These are phyloP conservation scores for Zygnema cylindricum DNA, from an alignment of 139 green algal species.

Conservation along the genomic window DNA sequence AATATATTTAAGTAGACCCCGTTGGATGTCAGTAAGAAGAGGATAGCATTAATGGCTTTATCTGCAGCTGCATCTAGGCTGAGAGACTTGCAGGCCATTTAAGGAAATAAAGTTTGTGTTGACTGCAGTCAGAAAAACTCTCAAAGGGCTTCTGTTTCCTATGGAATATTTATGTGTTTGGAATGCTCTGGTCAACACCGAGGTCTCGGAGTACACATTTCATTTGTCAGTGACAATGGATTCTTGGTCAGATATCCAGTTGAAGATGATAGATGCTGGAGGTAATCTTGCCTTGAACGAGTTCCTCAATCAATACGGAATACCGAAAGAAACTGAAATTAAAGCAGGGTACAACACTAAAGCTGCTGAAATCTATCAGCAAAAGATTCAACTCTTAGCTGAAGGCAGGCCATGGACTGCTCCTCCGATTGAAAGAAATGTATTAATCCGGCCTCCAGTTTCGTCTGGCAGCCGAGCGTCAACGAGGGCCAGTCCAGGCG, in stretches of 20 bases:
- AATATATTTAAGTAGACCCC: neutral
- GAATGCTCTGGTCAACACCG: constrained; percentile 95
- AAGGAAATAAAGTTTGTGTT: constrained; percentile 92
- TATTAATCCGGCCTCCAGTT: neutral
- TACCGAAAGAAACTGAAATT: constrained; percentile 87
- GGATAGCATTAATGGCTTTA: constrained; percentile 76
- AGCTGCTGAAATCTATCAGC: constrained; percentile 83
- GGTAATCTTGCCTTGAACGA: constrained; percentile 88
- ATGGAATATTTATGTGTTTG: constrained; percentile 98
- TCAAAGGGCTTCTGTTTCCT: constrained; percentile 92
- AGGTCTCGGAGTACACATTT: constrained; percentile 95
- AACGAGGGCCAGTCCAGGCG: constrained; percentile 24
- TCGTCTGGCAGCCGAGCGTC: neutral
- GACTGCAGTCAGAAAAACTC: constrained; percentile 95
- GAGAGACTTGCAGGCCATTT: constrained; percentile 79
- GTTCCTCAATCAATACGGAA: constrained; percentile 90
- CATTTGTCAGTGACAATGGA: constrained; percentile 99
- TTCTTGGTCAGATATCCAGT: constrained; percentile 88
- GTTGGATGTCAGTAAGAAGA: neutral
- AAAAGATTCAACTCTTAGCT: constrained; percentile 82
- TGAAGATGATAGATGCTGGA: constrained; percentile 93
- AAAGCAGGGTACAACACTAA: constrained; percentile 93
- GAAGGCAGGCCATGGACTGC: constrained; percentile 81
- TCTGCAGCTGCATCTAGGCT: constrained; percentile 79
- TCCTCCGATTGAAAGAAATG: constrained; percentile 66